These are phyloP conservation scores for Colletotrichum tanaceti DNA, from an alignment of 2,329 filamentous ascomycete species.

Conservation along the genomic window DNA sequence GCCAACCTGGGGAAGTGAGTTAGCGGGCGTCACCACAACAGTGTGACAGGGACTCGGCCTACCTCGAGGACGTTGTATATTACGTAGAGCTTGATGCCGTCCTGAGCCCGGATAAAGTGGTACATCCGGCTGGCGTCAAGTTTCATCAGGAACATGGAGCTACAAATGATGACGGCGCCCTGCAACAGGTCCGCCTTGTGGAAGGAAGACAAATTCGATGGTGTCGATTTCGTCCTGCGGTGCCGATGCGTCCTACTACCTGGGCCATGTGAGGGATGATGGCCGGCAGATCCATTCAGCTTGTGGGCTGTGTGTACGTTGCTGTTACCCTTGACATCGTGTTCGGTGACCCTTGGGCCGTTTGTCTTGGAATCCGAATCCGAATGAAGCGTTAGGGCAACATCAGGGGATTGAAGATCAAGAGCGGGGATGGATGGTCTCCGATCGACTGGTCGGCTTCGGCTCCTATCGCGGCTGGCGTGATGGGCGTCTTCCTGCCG, in stretches of 20 bases:
- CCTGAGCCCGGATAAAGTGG: constrained; percentile 94
- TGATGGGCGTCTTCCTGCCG: constrained; percentile 22
- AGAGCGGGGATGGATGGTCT: not conserved
- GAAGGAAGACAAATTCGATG: constrained; percentile 84
- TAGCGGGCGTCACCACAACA: not conserved
- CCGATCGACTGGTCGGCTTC: constrained; percentile 16
- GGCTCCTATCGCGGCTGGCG: constrained; percentile 33
- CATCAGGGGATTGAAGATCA: constrained; percentile 6
- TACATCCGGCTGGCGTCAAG: constrained; percentile 98
- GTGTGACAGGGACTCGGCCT: constrained; percentile 30
- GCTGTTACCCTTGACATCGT: constrained; percentile 28
- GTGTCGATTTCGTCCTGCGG: constrained; percentile 82
- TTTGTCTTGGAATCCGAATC: constrained; percentile 27
- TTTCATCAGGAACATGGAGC: constrained; percentile 85
- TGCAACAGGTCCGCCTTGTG: constrained; percentile 97
- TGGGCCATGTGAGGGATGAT: constrained; percentile 40
- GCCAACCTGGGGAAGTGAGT: constrained; percentile 64
- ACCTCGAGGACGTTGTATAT: constrained; percentile 97
- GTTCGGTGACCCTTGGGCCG: constrained; percentile 45
- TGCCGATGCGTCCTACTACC: constrained; percentile 61
- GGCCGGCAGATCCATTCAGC: constrained; percentile 24
- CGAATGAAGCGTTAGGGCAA: not conserved
- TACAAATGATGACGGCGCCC: constrained; percentile 86
- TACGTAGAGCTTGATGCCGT: constrained; percentile 97
- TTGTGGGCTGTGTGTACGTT: constrained; percentile 34